Conservation (phyloP, 2,329 filamentous ascomycete species). For the Aureobasidium sp. region DNA sequence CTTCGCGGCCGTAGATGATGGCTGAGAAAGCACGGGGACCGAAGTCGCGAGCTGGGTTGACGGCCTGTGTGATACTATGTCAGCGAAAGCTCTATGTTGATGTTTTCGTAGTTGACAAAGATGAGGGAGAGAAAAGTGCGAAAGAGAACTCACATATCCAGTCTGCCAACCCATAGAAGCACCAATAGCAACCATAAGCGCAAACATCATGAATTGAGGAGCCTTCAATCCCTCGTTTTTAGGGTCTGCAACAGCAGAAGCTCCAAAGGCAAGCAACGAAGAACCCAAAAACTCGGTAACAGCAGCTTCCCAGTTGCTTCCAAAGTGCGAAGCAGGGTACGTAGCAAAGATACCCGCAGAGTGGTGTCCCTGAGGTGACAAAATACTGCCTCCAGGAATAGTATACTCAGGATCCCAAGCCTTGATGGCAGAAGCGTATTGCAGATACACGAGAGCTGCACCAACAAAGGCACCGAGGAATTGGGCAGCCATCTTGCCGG, state of each 20-base stretch:
- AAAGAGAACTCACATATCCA: slow-evolving; percentile 7
- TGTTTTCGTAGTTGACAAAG: too few species aligned
- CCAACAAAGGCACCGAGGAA: slow-evolving; percentile 6
- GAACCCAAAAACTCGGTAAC: neutral
- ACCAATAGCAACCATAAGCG: slow-evolving; percentile 5
- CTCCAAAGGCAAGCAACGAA: neutral
- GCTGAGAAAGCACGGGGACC: slow-evolving; percentile 7
- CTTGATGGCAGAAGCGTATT: slow-evolving; percentile 3
- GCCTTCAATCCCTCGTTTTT: neutral
- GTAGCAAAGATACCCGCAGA: slow-evolving; percentile 15
- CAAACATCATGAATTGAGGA: slow-evolving; percentile 1
- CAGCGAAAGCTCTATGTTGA: neutral
- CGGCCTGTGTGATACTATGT: neutral
- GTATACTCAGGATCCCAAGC: slow-evolving; percentile 15
- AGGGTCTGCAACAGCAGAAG: neutral
- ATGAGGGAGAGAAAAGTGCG: too few species aligned
- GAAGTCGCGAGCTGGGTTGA: slow-evolving; percentile 14
- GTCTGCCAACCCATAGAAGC: slow-evolving; percentile 15
- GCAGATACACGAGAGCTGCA: slow-evolving; percentile 1
- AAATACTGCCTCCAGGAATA: slow-evolving; percentile 5
- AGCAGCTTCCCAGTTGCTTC: slow-evolving; percentile 11
- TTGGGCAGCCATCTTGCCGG: neutral
- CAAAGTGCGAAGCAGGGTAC: neutral
- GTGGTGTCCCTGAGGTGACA: slow-evolving; percentile 5
- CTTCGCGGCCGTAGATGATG: slow-evolving; percentile 14